Conservation (phyloP, 768 basidiomycete species). For the Phanerochaete sordida region DNA sequence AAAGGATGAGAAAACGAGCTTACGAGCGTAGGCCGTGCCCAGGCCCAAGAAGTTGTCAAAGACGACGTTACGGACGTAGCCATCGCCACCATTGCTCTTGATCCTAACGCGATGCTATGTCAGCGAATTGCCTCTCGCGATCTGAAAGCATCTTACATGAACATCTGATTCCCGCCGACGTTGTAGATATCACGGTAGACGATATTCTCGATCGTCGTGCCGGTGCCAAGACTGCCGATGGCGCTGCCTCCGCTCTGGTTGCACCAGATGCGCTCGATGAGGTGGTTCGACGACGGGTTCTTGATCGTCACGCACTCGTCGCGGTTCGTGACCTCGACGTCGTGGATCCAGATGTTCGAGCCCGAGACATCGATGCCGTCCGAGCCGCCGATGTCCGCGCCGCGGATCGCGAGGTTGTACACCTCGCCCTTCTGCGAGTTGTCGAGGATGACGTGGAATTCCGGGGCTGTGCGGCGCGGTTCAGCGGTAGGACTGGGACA, state of each 20-base stretch:
- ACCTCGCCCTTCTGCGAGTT: conserved; percentile 26
- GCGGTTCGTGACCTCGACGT: conserved; percentile 29
- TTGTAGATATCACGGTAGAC: conserved; percentile 27
- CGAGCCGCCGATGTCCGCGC: conserved; percentile 25
- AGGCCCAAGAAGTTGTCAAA: conserved; percentile 27
- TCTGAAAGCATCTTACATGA: conserved; percentile 17
- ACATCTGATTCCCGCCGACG: conserved; percentile 28
- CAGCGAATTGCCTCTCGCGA: background rate
- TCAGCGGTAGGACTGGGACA: background rate
- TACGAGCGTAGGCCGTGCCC: conserved; percentile 24
- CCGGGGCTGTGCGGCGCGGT: conserved; percentile 18
- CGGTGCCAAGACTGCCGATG: conserved; percentile 24
- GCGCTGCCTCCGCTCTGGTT: conserved; percentile 29
- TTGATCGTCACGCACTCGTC: conserved; percentile 33
- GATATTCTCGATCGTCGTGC: conserved; percentile 25
- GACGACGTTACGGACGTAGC: conserved; percentile 25
- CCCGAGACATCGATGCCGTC: conserved; percentile 30
- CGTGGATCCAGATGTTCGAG: conserved; percentile 30
- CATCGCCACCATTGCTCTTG: conserved; percentile 23
- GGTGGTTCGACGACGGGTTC: conserved; percentile 24
- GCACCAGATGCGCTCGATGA: conserved; percentile 30
- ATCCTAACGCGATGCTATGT: conserved; percentile 6
- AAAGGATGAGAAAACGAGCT: background rate
- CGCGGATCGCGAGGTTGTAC: conserved; percentile 29
- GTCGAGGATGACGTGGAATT: conserved; percentile 28